Base-by-base conservation (phyloP, 805 yeast genomes). In the Sporopachydermia lactativora region DNA sequence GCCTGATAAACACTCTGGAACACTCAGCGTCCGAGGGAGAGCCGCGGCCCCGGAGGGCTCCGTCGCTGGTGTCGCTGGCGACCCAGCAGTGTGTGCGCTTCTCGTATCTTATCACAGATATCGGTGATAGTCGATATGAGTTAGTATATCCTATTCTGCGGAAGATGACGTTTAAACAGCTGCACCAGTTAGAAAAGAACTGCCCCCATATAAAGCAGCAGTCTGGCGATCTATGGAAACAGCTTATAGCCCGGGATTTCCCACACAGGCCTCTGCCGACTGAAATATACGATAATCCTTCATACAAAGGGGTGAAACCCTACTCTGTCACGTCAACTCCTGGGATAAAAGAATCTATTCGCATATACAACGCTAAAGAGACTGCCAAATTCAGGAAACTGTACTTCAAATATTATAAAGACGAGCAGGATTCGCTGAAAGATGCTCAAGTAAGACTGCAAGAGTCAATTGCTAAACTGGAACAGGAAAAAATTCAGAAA, bases 161-260 rank as follows among this genome's bases (percentile, higher is more conserved):
- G 31, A 24, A 24, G n/a, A 24, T 24, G 31, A 24, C 8, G 8
- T 24, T n/a, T 8, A 24, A n/a, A 24, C 31, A 24, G 31, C 31
- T 24, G 31, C 31, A 24, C n/a, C 13, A 24, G 31, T 8, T 24
- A 8, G 31, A 24, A n/a, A 24, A 24, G n/a, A 24, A 24, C 8
- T 24, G 31, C n/a, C 31, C 31, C 31, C n/a, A 8, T 24, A 24
- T 24, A 8, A 24, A 24, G n/a, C 13, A 8, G n/a, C 31, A 24
- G n/a, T 24, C 31, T 24, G 31, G 31, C n/a, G 31, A 24, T 24
- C n/a, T 24, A 24, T 24, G 31, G 31, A 24, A 24, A n/a, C 31
- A 24, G 31, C 31, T 24, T 8, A 24, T 24, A 24, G 31, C n/a
- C 13, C 8, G n/a, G n/a, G 31, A 24, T 24, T 24, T 24, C 31